Conservation (phyloP, 208 protist genomes). For the Leishmania turanica region DNA sequence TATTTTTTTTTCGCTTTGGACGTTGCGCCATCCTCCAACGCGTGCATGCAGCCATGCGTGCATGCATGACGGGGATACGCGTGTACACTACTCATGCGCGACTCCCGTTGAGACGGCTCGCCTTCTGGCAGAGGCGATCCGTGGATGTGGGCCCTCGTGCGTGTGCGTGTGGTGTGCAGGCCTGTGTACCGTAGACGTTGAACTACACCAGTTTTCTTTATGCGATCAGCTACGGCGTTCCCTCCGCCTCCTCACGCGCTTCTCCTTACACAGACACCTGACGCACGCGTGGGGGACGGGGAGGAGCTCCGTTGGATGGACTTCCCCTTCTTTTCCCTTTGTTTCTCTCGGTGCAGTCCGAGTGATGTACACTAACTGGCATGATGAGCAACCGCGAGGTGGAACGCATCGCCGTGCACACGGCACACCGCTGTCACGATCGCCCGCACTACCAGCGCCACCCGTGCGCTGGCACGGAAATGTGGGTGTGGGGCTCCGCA, state of each 20-base stretch:
- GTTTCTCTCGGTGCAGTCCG: background rate
- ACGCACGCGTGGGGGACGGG: background rate
- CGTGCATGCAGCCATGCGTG: background rate
- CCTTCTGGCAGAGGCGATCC: conserved; percentile 37
- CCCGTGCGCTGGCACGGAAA: background rate
- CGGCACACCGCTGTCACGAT: background rate
- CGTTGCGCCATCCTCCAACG: background rate
- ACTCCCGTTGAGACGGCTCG: background rate
- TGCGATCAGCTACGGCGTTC: background rate
- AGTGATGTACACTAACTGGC: background rate
- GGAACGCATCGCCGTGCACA: background rate
- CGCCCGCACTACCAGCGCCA: background rate
- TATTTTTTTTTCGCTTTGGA: background rate
- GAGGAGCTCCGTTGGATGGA: background rate
- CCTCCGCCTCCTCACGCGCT: background rate
- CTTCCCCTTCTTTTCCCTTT: background rate
- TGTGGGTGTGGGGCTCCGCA: background rate
- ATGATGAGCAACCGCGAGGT: background rate
- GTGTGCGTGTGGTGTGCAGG: background rate
- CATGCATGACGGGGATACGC: background rate
- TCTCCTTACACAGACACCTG: background rate
- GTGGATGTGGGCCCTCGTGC: background rate
- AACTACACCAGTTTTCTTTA: background rate
- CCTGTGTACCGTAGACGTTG: background rate
- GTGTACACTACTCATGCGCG: background rate